Evolutionary conservation across 2,329 filamentous ascomycete genomes (phyloP).

Genomic region (Aspergillus tamarii): DNA sequence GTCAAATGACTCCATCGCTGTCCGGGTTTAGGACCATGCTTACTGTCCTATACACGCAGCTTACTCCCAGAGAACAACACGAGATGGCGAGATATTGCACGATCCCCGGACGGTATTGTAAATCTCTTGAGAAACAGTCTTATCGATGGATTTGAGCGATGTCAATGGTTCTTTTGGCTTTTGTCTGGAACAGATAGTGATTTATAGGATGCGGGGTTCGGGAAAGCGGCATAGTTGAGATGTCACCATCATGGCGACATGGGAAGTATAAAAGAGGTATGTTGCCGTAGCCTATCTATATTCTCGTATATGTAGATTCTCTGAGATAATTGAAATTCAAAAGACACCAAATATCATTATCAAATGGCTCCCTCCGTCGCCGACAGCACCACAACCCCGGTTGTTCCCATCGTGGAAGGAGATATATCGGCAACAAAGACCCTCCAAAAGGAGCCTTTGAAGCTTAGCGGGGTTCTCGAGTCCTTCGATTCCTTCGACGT

Average conservation of each 20-base stretch:
- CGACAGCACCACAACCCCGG: slow-evolving; percentile 17
- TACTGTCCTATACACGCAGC: not conserved
- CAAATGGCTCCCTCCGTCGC: slow-evolving; percentile 27
- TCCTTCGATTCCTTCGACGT: slow-evolving; percentile 52
- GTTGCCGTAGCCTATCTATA: not conserved
- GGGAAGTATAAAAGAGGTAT: not conserved
- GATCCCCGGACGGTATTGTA: slow-evolving; percentile 18
- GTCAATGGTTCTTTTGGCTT: not conserved
- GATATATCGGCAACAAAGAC: slow-evolving; percentile 17
- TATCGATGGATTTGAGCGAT: not conserved
- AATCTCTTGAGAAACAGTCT: not conserved
- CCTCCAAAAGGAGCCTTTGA: slow-evolving; percentile 35
- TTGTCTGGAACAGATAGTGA: not conserved
- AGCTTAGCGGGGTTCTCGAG: slow-evolving; percentile 46
- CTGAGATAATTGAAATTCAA: too few relatives aligned
- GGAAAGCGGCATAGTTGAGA: not conserved
- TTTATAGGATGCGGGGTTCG: not conserved
- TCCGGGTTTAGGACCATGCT: not conserved
- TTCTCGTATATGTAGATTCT: not conserved
- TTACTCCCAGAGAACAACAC: not conserved
- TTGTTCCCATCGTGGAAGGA: slow-evolving; percentile 22
- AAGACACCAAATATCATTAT: not conserved
- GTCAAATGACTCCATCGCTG: not conserved
- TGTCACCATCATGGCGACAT: not conserved
- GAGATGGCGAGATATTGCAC: slow-evolving; percentile 19